Conservation (phyloP, 257 asterid species). For the Galeopsis tetrahit region DNA sequence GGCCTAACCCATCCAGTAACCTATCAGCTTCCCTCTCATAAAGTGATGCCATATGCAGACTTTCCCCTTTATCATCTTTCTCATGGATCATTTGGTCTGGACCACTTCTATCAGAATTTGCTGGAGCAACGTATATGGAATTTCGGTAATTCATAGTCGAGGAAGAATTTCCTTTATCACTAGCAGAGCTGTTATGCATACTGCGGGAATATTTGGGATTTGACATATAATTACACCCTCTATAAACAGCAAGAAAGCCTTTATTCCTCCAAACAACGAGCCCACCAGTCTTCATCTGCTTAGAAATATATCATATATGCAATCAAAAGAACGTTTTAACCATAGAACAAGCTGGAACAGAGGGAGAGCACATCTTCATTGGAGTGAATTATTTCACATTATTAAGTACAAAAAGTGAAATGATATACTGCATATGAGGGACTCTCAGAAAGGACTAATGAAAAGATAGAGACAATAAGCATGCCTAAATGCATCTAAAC, state of each 20-base stretch:
- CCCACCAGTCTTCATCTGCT: constrained; percentile 88
- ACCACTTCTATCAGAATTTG: constrained; percentile 36
- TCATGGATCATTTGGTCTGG: constrained; percentile 38
- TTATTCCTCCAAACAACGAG: constrained; percentile 72
- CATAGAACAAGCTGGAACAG: constrained; percentile 15
- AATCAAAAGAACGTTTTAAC: constrained; percentile 24
- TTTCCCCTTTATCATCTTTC: constrained; percentile 44
- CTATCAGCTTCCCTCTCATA: constrained; percentile 86
- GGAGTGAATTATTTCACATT: neutral
- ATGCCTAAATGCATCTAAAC: constrained; percentile 9
- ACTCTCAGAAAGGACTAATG: neutral
- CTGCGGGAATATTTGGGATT: constrained; percentile 27
- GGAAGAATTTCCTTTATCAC: constrained; percentile 38
- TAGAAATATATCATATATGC: constrained; percentile 30
- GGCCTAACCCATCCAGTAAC: constrained; percentile 86
- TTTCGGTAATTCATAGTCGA: constrained; percentile 26
- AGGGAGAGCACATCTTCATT: constrained; percentile 1
- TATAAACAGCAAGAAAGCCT: constrained; percentile 78
- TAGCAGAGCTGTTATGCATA: constrained; percentile 29
- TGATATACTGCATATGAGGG: constrained; percentile 18
- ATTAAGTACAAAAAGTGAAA: constrained; percentile 14
- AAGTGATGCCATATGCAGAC: constrained; percentile 48
- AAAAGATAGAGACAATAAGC: constrained; percentile 8
- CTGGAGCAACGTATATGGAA: constrained; percentile 30
- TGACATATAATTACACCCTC: constrained; percentile 56